Base-by-base conservation (phyloP, 2,329 filamentous ascomycete species). In the Coniosporium tulheliwenetii region DNA sequence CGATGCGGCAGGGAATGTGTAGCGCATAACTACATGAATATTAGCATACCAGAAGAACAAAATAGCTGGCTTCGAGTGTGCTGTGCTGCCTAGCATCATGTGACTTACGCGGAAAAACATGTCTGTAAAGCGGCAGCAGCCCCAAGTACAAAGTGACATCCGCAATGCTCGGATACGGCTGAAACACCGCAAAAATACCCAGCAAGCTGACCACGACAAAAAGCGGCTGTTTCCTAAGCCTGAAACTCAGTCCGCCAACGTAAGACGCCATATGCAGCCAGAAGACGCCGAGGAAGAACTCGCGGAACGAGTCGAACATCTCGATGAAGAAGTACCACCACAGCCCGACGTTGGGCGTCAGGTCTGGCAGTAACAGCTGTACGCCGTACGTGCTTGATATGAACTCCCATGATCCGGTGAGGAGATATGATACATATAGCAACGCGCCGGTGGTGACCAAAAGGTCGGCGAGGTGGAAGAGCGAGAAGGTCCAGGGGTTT, bases 241-340 rank as follows among this genome's bases (percentile, higher is more conserved):
- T 81, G 41, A 95, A 72, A 10, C 81, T 85, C 35, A 98, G 66
- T 0, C 85, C 89, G 12, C 81, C 82, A 31, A 93, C 84, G 61
- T 98, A 98, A 33, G 83, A 81, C 0, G 82, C 77, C 43, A 96
- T 76, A 57, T 98, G 91, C 45, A 98, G 73, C 86, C 93, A 96
- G 65, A 98, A 98, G 38, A 98, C 87, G 41, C 84, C 91, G 2
- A 98, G 74, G 70, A 96, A 98, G 69, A 98, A 98, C 50, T 82
- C 80, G 33, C 91, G 76, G 71, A 98, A 98, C 1, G 87, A 89
- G 63, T 98, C 91, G 58, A 98, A 98, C 78, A 98, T 98, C 58
- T 98, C 89, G 50, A 93, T 93, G 57, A 98, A 96, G 64, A 98
- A 98, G 63, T 98, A 98, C 91, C 91, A 98, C 91, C 91, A 98